phyloP scores from a whole-genome alignment of 768 basidiomycete species.

The Pisolithus orientalis region DNA sequence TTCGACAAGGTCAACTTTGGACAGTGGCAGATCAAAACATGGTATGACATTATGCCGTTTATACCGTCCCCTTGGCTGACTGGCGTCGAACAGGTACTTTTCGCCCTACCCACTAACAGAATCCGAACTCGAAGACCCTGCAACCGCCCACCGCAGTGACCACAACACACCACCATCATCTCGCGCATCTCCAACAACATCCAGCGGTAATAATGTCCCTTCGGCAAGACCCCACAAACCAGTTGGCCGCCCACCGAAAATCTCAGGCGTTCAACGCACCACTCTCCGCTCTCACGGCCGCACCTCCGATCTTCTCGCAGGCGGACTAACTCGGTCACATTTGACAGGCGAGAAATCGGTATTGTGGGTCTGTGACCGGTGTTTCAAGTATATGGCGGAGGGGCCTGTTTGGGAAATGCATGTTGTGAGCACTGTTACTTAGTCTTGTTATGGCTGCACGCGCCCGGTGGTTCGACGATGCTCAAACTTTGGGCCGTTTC shows the following conservation, averaged over 20 bases:
- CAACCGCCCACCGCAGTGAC: constrained; percentile 14
- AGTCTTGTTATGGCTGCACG: constrained; percentile 10
- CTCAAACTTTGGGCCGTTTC: background rate
- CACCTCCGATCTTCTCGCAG: constrained; percentile 66
- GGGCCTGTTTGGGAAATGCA: constrained; percentile 66
- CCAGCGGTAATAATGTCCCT: too few relatives aligned
- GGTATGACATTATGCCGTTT: constrained; percentile 41
- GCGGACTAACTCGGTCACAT: constrained; percentile 48
- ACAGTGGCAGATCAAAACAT: constrained; percentile 81
- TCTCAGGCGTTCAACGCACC: constrained; percentile 44
- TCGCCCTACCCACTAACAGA: constrained; percentile 86
- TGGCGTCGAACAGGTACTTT: constrained; percentile 61
- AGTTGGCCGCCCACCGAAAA: constrained; percentile 28
- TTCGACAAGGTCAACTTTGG: constrained; percentile 86
- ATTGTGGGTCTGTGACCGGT: constrained; percentile 85
- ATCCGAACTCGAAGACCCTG: constrained; percentile 50
- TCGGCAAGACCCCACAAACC: constrained; percentile 9
- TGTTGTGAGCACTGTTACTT: constrained; percentile 36
- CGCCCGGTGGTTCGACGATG: background rate
- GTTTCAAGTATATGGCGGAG: constrained; percentile 95
- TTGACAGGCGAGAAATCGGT: constrained; percentile 41
- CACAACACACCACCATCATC: background rate
- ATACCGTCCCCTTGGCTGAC: background rate
- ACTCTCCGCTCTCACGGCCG: constrained; percentile 60
- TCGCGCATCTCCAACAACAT: background rate